A percentile compares a stretch with the other conserved stretches of the same genome.
These are phyloP conservation scores for Stenogyne calaminthoides DNA, from an alignment of 305 asterid genomes.

Conservation along the genomic window DNA sequence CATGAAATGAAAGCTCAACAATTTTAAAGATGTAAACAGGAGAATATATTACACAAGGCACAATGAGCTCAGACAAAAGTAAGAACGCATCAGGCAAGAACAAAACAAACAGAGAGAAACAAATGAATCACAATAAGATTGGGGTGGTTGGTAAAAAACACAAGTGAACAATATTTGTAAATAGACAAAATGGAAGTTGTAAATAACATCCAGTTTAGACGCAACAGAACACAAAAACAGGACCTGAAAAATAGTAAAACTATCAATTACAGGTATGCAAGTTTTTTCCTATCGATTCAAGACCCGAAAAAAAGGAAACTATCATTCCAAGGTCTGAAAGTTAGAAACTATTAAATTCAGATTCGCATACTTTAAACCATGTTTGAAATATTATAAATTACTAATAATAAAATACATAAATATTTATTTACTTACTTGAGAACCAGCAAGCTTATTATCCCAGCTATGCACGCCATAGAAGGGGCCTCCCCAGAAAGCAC, in stretches of 20 bases:
- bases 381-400: too few species aligned
- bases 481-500: slow-evolving; percentile 99
- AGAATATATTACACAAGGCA: background rate
- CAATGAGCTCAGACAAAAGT: background rate
- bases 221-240: background rate
- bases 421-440: slow-evolving; percentile 67
- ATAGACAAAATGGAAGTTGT: background rate
- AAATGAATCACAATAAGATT: background rate
- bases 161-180: background rate
- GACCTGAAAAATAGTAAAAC: too few species aligned
- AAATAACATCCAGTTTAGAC: slow-evolving; percentile 9
- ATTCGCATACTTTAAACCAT: too few species aligned
- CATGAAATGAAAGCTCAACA: background rate
- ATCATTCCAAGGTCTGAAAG: too few species aligned
- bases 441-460: slow-evolving; percentile 96
- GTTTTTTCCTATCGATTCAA: too few species aligned
- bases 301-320: too few species aligned
- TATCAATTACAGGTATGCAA: too few species aligned
- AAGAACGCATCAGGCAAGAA: background rate
- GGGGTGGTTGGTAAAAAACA: background rate
- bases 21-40: background rate
- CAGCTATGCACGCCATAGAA: slow-evolving; percentile 92
- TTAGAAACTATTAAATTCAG: too few species aligned
- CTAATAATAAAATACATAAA: background rate
- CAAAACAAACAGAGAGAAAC: too few species aligned